These are phyloP conservation scores for Flaveria ramosissima DNA, from an alignment of 129 eudicot species.

Conservation along the genomic window DNA sequence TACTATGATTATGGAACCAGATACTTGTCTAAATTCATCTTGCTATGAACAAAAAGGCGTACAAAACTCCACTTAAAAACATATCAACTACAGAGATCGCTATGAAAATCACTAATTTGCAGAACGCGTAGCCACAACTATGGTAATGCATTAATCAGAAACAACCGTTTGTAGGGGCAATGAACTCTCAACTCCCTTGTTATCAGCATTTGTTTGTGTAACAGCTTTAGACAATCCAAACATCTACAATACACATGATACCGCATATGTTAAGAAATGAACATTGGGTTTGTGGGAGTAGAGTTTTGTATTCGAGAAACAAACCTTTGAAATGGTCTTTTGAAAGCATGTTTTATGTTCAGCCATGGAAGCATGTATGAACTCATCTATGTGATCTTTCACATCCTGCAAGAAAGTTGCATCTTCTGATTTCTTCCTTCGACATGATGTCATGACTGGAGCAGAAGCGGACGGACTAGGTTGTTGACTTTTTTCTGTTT, in stretches of 20 bases:
- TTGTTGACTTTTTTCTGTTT: slow-evolving; percentile 41
- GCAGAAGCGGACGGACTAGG: slow-evolving; percentile 25
- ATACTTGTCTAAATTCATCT: background rate
- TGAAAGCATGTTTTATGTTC: slow-evolving; percentile 76
- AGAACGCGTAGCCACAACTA: slow-evolving; percentile 6
- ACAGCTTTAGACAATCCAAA: slow-evolving; percentile 78
- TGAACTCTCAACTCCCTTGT: slow-evolving; percentile 54
- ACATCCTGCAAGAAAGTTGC: slow-evolving; percentile 68
- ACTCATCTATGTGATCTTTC: slow-evolving; percentile 74
- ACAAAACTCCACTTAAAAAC: too few relatives aligned
- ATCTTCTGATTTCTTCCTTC: slow-evolving; percentile 61
- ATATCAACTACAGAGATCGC: too few relatives aligned
- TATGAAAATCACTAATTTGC: background rate
- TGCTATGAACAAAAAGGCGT: too few relatives aligned
- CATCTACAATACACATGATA: slow-evolving; percentile 47
- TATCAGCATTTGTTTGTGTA: slow-evolving; percentile 46
- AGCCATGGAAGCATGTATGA: slow-evolving; percentile 68
- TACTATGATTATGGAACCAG: background rate
- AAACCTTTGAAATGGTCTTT: slow-evolving; percentile 69
- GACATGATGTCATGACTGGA: slow-evolving; percentile 46
- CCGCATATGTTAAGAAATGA: background rate
- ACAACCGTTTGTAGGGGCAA: slow-evolving; percentile 52
- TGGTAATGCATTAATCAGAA: slow-evolving; percentile 36
- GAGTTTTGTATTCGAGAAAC: background rate
- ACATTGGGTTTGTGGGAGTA: background rate